Conservation (phyloP, 2,329 filamentous ascomycete genomes). For the Fusarium sp. region DNA sequence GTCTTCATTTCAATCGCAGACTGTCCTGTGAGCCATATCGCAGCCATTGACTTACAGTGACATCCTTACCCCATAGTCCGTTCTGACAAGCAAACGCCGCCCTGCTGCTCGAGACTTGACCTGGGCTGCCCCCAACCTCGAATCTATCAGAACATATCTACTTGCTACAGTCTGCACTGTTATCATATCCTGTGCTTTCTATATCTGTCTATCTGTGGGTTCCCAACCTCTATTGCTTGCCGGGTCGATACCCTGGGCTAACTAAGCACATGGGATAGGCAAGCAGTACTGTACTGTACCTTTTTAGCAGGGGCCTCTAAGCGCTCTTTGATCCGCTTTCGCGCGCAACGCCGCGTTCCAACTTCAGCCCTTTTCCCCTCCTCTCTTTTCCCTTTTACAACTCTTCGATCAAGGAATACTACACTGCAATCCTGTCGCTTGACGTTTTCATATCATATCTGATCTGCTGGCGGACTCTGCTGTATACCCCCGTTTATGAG, state of each 20-base stretch:
- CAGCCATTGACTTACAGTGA: constrained; percentile 27
- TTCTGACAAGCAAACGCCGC: constrained; percentile 3
- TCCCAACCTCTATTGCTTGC: constrained; percentile 24
- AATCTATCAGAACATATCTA: constrained; percentile 15
- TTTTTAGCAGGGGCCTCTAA: constrained; percentile 43
- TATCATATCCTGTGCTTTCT: constrained; percentile 11
- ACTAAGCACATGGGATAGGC: constrained; percentile 17
- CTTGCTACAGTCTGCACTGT: constrained; percentile 33
- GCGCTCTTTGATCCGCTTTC: constrained; percentile 43
- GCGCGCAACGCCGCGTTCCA: constrained; percentile 42
- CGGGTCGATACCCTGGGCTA: constrained; percentile 22
- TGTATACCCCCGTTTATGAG: constrained; percentile 4
- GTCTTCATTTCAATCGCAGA: constrained; percentile 28
- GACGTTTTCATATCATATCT: constrained; percentile 9
- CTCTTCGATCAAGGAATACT: constrained; percentile 31
- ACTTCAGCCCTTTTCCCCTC: constrained; percentile 44
- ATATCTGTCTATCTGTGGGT: constrained; percentile 21
- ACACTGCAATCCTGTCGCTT: constrained; percentile 18
- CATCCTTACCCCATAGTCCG: constrained; percentile 6
- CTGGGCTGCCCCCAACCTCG: background rate
- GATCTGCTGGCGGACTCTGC: background rate
- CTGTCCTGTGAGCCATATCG: constrained; percentile 28
- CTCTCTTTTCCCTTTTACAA: constrained; percentile 34
- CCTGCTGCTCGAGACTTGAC: background rate
- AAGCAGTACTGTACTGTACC: constrained; percentile 12